Conservation (phyloP, 495 filamentous ascomycete species). For the Cercophora sp. region DNA sequence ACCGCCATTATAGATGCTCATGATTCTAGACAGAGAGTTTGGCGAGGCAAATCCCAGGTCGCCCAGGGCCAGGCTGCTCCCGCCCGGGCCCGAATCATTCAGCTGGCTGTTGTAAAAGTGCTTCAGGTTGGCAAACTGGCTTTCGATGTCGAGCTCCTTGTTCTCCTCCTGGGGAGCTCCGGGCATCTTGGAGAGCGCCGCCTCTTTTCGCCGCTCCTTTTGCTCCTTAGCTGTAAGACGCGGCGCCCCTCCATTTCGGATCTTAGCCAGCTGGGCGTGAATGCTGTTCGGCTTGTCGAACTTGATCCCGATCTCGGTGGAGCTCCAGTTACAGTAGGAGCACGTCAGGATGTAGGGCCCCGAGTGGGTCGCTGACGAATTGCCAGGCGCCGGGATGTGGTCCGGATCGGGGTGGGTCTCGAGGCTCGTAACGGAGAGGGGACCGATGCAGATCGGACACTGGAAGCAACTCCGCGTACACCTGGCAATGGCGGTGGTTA, state of each 20-base stretch:
- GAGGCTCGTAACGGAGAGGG: constrained; percentile 66
- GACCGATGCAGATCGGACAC: constrained; percentile 84
- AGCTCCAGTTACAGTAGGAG: constrained; percentile 87
- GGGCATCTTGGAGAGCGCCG: constrained; percentile 16
- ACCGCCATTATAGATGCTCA: constrained; percentile 79
- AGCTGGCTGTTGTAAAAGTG: constrained; percentile 71
- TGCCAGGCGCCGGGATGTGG: constrained; percentile 36
- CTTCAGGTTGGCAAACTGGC: constrained; percentile 57
- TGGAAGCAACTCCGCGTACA: constrained; percentile 94
- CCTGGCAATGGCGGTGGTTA: too few relatives aligned
- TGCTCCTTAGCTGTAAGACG: constrained; percentile 37
- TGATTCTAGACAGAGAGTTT: constrained; percentile 75
- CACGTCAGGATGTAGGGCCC: constrained; percentile 80
- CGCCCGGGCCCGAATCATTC: constrained; percentile 45
- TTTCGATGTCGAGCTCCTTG: constrained; percentile 37
- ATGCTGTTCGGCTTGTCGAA: constrained; percentile 86
- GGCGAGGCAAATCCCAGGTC: constrained; percentile 73
- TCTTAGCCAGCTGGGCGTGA: constrained; percentile 67
- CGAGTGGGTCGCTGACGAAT: constrained; percentile 24
- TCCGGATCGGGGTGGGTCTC: constrained; percentile 48
- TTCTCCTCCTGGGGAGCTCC: constrained; percentile 13
- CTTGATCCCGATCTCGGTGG: constrained; percentile 80
- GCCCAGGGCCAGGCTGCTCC: constrained; percentile 49
- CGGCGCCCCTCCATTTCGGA: constrained; percentile 49
- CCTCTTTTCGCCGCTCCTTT: constrained; percentile 44